Evolutionary conservation across 768 basidiomycete species (phyloP).

Genomic region (Tylopilus balloui): DNA sequence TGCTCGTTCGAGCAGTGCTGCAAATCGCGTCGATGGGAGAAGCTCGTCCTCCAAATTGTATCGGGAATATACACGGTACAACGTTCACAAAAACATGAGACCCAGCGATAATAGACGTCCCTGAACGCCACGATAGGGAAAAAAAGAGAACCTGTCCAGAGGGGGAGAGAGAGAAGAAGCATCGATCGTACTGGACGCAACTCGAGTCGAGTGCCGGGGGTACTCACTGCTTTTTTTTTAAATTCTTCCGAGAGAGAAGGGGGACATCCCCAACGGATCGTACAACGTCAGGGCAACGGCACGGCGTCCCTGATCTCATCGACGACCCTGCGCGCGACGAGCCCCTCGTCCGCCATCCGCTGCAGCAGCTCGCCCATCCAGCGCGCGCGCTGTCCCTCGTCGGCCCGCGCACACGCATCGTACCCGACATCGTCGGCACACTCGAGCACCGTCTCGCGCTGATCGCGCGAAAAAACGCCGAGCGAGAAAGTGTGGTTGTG

Average conservation of each 20-base stretch:
- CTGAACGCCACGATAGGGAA: no score
- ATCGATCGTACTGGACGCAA: not conserved
- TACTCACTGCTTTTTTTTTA: conserved; percentile 5
- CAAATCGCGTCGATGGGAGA: no score
- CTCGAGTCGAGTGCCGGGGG: not conserved
- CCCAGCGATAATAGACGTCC: no score
- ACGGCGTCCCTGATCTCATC: conserved; percentile 11
- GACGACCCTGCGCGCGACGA: conserved; percentile 12
- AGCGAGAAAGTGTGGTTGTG: conserved; percentile 12
- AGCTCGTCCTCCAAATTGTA: no score
- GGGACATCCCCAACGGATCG: not conserved
- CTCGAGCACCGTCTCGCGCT: conserved; percentile 26
- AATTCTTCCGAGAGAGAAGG: no score
- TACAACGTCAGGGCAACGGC: conserved; percentile 2
- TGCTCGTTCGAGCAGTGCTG: no score
- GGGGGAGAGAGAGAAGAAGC: no score
- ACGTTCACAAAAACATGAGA: not conserved
- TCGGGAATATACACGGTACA: no score
- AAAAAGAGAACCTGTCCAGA: not conserved
- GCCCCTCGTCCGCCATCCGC: conserved; percentile 7
- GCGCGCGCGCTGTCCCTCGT: conserved; percentile 4
- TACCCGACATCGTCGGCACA: conserved; percentile 26
- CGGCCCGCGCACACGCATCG: not conserved
- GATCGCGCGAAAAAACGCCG: conserved; percentile 20
- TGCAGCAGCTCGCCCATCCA: conserved; percentile 23